A percentile compares a stretch with the other conserved stretches of the same genome.
These are phyloP conservation scores for Extremus antarcticus DNA, from an alignment of 495 filamentous ascomycete species.

Conservation along the genomic window DNA sequence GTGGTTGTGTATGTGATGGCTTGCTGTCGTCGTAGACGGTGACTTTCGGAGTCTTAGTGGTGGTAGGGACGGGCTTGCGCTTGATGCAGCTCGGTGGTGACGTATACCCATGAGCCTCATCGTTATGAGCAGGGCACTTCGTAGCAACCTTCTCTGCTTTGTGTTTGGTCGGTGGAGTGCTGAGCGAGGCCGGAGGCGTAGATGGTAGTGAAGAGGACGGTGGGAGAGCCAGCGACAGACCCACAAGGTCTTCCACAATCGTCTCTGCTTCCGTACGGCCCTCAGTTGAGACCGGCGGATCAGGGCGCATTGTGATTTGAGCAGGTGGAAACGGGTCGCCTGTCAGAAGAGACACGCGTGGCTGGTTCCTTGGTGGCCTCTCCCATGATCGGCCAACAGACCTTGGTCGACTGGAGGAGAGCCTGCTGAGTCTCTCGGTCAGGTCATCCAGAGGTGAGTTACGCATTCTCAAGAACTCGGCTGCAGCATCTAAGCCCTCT, in stretches of 20 bases:
- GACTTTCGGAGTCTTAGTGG: slow-evolving; percentile 9
- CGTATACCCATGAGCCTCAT: neutral
- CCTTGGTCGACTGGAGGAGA: slow-evolving; percentile 6
- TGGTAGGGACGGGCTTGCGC: slow-evolving; percentile 4
- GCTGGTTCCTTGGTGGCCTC: neutral
- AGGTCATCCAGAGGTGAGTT: slow-evolving; percentile 19
- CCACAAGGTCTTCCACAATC: neutral
- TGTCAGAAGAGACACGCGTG: slow-evolving; percentile 8
- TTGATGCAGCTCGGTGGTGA: slow-evolving; percentile 1
- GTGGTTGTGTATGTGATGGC: slow-evolving; percentile 7
- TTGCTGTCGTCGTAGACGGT: slow-evolving; percentile 11
- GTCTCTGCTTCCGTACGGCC: neutral
- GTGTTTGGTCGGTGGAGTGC: slow-evolving; percentile 4
- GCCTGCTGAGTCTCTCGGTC: slow-evolving; percentile 15
- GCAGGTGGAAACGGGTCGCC: slow-evolving; percentile 13
- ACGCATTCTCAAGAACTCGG: slow-evolving; percentile 15
- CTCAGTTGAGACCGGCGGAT: neutral
- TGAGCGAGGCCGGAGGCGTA: slow-evolving; percentile 1
- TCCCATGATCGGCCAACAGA: slow-evolving; percentile 16
- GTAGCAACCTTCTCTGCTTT: no score
- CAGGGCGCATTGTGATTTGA: no score
- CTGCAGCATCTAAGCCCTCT: slow-evolving; percentile 10
- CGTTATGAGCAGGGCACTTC: no score
- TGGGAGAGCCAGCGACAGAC: neutral
- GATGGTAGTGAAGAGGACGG: neutral